Evolutionary conservation across 78 protist species (phyloP).

Genomic region (Salpingoeca rosetta): DNA sequence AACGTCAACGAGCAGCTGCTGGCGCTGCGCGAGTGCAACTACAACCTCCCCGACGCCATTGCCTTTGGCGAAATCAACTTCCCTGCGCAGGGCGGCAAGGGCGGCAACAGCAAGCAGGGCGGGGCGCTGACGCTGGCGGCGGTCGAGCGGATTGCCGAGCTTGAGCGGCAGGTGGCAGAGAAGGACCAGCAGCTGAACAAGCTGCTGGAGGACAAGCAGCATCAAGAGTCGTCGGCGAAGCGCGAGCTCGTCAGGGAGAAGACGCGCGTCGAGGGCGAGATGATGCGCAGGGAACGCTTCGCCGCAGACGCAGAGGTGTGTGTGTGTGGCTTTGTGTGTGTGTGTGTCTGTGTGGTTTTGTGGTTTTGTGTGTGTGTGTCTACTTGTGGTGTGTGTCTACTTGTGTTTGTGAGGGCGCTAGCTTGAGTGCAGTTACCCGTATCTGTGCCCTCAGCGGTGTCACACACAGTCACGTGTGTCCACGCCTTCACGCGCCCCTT

Average conservation of each 20-base stretch:
- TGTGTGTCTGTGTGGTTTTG: too few species aligned
- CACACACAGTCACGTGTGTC: too few species aligned
- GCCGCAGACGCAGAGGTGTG: too few species aligned
- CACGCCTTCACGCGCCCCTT: too few species aligned
- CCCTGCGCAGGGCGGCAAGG: not conserved
- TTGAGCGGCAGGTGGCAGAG: not conserved
- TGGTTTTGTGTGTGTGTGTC: too few species aligned
- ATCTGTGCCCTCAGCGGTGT: too few species aligned
- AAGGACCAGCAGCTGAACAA: not conserved
- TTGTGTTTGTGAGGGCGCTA: too few species aligned
- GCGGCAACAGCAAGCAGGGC: not conserved
- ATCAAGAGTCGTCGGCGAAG: not conserved
- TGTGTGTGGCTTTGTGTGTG: too few species aligned
- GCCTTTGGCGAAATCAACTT: not conserved
- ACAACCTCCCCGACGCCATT: not conserved
- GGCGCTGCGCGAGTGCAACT: slow-evolving; percentile 1
- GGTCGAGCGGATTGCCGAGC: not conserved
- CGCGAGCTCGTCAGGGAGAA: not conserved
- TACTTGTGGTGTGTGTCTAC: too few species aligned
- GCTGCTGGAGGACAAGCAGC: not conserved
- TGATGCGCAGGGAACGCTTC: not conserved
- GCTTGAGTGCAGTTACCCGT: too few species aligned
- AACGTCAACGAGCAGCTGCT: not conserved
- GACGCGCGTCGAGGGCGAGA: not conserved
- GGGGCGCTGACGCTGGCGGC: not conserved